These are phyloP conservation scores for Starmerella bombi DNA, from an alignment of 805 yeast species.

Conservation along the genomic window DNA sequence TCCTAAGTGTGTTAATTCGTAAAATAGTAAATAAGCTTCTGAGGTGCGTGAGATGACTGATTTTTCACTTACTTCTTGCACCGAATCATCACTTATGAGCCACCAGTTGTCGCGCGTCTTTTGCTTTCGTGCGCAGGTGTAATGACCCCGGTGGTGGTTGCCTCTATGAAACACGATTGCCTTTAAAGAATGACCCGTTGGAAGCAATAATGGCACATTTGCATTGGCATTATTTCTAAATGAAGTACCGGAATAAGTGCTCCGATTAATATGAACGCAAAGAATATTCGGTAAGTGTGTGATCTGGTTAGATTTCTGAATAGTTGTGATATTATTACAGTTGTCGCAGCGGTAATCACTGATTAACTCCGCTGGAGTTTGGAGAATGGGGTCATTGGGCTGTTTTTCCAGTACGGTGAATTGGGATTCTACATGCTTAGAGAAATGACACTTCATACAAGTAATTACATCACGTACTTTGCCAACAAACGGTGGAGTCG, in stretches of 20 bases:
- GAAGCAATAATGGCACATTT: slow-evolving; percentile 37
- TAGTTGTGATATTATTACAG: slow-evolving; percentile 45
- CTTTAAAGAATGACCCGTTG: slow-evolving; percentile 40
- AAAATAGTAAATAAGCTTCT: slow-evolving; percentile 78
- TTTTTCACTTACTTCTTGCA: slow-evolving; percentile 44
- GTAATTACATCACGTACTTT: slow-evolving; percentile 49
- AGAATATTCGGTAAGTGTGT: slow-evolving; percentile 57
- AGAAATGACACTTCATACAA: slow-evolving; percentile 53
- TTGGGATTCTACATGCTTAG: slow-evolving; percentile 47
- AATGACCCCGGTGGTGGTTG: slow-evolving; percentile 78
- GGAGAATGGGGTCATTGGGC: slow-evolving; percentile 38
- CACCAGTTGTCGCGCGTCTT: slow-evolving; percentile 34
- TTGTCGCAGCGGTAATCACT: slow-evolving; percentile 62
- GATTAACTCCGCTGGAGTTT: slow-evolving; percentile 49
- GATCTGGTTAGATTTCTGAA: slow-evolving; percentile 50
- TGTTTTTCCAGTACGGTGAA: slow-evolving; percentile 60
- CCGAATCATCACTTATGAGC: slow-evolving; percentile 69
- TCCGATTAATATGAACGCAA: slow-evolving; percentile 74
- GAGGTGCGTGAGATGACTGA: slow-evolving; percentile 55
- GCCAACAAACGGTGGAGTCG: slow-evolving; percentile 49
- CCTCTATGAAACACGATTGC: slow-evolving; percentile 81
- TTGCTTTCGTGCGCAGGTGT: slow-evolving; percentile 62
- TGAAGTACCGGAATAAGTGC: slow-evolving; percentile 56
- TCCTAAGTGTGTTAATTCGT: slow-evolving; percentile 41
- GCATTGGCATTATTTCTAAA: slow-evolving; percentile 67